A percentile compares a stretch with the other conserved stretches of the same genome.
These are phyloP conservation scores for Porphyrellus cyaneotinctus DNA, from an alignment of 768 basidiomycete species.

Conservation along the genomic window DNA sequence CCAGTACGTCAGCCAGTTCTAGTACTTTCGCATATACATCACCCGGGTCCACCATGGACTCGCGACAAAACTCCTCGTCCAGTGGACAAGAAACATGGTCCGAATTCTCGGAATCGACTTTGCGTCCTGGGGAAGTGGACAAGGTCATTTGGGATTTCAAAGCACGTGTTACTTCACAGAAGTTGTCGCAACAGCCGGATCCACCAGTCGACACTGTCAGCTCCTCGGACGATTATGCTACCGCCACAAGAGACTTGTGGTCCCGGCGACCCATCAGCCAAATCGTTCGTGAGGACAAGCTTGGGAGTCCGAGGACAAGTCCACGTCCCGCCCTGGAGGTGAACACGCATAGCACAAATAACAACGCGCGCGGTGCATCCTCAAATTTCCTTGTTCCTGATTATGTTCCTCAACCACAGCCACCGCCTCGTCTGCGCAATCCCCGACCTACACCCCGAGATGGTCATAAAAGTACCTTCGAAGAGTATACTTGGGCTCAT, in stretches of 20 bases:
- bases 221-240: slow-evolving; percentile 29
- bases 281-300: slow-evolving; percentile 20
- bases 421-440: slow-evolving; percentile 15
- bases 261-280: slow-evolving; percentile 32
- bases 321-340: slow-evolving; percentile 32
- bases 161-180: slow-evolving; percentile 16
- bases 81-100: slow-evolving; percentile 32
- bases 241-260: slow-evolving; percentile 29
- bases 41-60: slow-evolving; percentile 26
- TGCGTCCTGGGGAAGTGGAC: slow-evolving; percentile 31
- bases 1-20: slow-evolving; percentile 33
- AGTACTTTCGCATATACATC: slow-evolving; percentile 24
- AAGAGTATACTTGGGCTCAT: slow-evolving; percentile 78
- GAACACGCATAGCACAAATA: slow-evolving; percentile 20
- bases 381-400: slow-evolving; percentile 21
- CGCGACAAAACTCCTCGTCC: slow-evolving; percentile 24
- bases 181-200: slow-evolving; percentile 16
- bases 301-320: slow-evolving; percentile 15
- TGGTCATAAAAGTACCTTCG: slow-evolving; percentile 48
- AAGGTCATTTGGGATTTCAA: slow-evolving; percentile 30
- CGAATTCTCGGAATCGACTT: slow-evolving; percentile 33
- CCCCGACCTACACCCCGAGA: slow-evolving; percentile 24
- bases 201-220: slow-evolving; percentile 17
- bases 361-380: slow-evolving; percentile 11
- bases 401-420: slow-evolving; percentile 12